Conservation (phyloP, 1,139 yeast genomes). For the Magnusiomyces tetraspermus region DNA sequence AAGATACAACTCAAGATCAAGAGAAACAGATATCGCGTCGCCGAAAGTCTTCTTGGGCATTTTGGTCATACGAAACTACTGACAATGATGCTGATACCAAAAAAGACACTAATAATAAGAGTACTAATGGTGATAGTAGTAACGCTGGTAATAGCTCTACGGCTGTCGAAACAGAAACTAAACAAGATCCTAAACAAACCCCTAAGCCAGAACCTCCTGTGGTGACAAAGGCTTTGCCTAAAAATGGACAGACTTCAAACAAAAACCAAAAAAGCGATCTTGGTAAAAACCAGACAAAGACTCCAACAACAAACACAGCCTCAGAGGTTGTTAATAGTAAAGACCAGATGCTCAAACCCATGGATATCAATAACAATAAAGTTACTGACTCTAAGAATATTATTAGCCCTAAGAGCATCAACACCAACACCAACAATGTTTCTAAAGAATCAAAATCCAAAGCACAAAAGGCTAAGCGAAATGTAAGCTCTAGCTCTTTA, state of each 20-base stretch:
- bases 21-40: background rate
- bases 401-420: background rate
- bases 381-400: no score
- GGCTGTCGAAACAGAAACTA: constrained; percentile 32
- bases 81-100: no score
- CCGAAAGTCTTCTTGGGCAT: constrained; percentile 25
- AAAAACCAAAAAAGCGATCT: no score
- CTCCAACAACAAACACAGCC: no score
- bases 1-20: background rate
- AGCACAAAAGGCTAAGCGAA: background rate
- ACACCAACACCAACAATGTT: background rate
- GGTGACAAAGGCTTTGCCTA: no score
- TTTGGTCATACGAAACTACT: constrained; percentile 23
- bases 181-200: constrained; percentile 22
- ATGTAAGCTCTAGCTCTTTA: background rate
- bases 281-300: no score
- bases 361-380: no score
- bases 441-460: background rate
- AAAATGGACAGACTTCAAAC: no score
- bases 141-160: no score
- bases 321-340: no score
- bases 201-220: no score
- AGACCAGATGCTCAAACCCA: no score
- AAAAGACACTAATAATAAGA: background rate
- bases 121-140: constrained; percentile 28